Evolutionary conservation across 148 eudicot species (phyloP).

Genomic region (Silene uniflora): DNA sequence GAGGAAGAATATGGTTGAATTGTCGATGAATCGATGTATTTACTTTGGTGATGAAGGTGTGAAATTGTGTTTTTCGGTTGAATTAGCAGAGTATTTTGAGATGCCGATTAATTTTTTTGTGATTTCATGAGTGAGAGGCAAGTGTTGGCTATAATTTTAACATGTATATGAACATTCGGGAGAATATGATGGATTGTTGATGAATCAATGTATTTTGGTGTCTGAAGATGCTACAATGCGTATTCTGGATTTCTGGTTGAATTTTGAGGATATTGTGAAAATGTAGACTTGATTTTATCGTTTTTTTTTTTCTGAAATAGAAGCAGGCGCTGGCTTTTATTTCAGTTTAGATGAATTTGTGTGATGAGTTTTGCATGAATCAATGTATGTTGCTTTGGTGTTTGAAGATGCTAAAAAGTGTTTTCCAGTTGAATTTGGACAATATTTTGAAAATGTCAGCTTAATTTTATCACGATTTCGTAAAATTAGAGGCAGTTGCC

Average conservation of each 20-base stretch:
- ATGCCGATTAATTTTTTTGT: too few species aligned
- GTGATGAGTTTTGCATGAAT: not conserved
- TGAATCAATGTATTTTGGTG: not conserved
- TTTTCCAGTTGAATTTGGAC: not conserved
- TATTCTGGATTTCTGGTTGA: not conserved
- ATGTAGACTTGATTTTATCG: not conserved
- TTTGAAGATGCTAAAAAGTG: not conserved
- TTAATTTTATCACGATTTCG: not conserved
- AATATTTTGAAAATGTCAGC: not conserved
- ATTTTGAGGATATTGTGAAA: not conserved
- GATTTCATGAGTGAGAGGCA: not conserved
- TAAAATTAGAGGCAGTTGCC: not conserved
- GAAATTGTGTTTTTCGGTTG: not conserved
- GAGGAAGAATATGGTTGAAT: not conserved
- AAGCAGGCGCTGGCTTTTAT: not conserved
- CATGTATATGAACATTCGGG: not conserved
- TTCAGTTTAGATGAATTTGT: not conserved
- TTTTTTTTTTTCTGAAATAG: not conserved
- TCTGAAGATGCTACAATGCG: not conserved
- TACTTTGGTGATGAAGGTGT: not conserved
- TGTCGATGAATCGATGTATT: not conserved
- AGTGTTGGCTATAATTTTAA: not conserved
- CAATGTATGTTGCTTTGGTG: not conserved
- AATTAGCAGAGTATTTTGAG: not conserved
- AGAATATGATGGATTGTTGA: not conserved